These are phyloP conservation scores for Lentinula lateritia DNA, from an alignment of 768 basidiomycete species.

Conservation along the genomic window DNA sequence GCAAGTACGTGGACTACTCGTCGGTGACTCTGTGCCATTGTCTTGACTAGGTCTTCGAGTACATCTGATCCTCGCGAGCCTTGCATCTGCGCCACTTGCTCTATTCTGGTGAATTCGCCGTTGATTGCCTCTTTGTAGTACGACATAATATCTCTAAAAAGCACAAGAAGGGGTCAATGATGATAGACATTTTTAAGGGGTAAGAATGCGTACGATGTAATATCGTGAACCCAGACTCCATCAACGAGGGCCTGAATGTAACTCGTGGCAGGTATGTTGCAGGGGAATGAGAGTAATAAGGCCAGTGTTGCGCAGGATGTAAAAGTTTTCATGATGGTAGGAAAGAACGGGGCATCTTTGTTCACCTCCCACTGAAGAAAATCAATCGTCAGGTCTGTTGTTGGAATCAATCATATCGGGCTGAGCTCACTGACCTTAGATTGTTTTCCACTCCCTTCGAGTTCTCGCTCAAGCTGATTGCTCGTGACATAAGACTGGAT, in stretches of 20 bases:
- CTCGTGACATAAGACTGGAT: constrained; percentile 9
- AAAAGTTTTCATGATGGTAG: constrained; percentile 7
- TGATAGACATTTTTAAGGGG: not conserved
- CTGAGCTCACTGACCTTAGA: not conserved
- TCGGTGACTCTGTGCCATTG: not conserved
- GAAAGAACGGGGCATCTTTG: constrained; percentile 8
- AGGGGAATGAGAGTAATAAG: constrained; percentile 6
- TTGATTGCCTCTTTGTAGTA: constrained; percentile 11
- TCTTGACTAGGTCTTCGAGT: constrained; percentile 9
- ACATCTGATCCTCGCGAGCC: constrained; percentile 1
- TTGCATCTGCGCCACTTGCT: constrained; percentile 7
- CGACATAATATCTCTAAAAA: constrained; percentile 10
- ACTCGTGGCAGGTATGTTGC: not conserved
- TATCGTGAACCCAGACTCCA: constrained; percentile 4
- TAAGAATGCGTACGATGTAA: constrained; percentile 6
- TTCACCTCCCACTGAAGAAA: constrained; percentile 6
- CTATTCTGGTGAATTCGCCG: constrained; percentile 11
- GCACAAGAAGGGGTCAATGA: not conserved
- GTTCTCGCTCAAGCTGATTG: constrained; percentile 6
- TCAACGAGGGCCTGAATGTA: constrained; percentile 9
- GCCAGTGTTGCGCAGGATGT: constrained; percentile 4
- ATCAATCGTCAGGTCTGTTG: not conserved
- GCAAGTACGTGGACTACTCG: constrained; percentile 5
- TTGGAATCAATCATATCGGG: not conserved
- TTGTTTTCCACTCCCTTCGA: not conserved